phyloP scores from a whole-genome alignment of 768 basidiomycete species.

The Panellus pusillus region DNA sequence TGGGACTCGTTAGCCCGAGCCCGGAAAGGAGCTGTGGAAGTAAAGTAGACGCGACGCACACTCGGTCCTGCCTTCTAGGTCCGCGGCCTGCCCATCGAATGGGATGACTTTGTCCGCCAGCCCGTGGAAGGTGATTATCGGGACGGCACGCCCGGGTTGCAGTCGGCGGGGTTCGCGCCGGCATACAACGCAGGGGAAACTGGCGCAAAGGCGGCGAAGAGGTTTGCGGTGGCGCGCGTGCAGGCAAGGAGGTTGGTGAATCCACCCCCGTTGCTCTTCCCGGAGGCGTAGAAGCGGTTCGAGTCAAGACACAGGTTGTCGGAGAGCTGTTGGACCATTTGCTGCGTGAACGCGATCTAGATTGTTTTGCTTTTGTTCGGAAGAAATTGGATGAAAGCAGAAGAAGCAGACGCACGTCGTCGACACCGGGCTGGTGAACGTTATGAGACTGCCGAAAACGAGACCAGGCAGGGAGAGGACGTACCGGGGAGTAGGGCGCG shows the following conservation, averaged over 20 bases:
- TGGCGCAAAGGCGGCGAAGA: constrained; percentile 20
- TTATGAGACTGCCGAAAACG: background rate
- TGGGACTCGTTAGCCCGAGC: no score
- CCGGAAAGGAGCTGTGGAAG: no score
- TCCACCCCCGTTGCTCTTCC: constrained; percentile 17
- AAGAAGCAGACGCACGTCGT: constrained; percentile 6
- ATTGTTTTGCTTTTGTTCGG: background rate
- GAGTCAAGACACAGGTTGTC: constrained; percentile 20
- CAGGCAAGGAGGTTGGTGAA: constrained; percentile 22
- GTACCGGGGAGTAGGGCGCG: constrained; percentile 16
- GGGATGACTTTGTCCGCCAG: constrained; percentile 11
- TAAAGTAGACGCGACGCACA: background rate
- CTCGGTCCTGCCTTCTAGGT: constrained; percentile 9
- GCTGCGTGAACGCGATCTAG: constrained; percentile 18
- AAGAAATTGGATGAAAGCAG: background rate
- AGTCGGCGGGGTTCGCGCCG: constrained; percentile 16
- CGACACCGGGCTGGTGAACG: constrained; percentile 7
- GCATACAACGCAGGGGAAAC: constrained; percentile 19
- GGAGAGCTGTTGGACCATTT: constrained; percentile 11
- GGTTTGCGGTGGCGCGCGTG: constrained; percentile 14
- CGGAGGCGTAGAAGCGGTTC: constrained; percentile 19
- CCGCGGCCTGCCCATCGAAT: constrained; percentile 11
- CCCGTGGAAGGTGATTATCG: constrained; percentile 21
- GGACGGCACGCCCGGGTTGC: constrained; percentile 12
- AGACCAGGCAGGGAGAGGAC: background rate